Conservation (phyloP, 1,284 basidiomycete genomes). For the Trichosporon sp. region DNA sequence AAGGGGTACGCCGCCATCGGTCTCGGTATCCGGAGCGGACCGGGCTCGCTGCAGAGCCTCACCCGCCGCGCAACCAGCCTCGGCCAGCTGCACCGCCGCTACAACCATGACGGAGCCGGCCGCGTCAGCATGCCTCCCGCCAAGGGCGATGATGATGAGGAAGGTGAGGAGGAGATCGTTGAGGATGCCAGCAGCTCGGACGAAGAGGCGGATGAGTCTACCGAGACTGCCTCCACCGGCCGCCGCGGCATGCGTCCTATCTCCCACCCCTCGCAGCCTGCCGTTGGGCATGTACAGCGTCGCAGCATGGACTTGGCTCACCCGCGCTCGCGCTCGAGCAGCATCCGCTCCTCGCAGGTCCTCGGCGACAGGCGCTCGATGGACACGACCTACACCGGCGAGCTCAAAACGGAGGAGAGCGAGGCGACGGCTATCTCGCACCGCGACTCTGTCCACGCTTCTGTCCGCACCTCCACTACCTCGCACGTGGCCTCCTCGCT, state of each 20-base stretch:
- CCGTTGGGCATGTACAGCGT: slow-evolving; percentile 12
- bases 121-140: slow-evolving; percentile 12
- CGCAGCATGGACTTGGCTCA: slow-evolving; percentile 12
- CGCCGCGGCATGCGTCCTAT: slow-evolving; percentile 26
- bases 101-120: slow-evolving; percentile 41
- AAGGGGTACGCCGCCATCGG: slow-evolving; percentile 29
- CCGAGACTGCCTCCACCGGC: neutral
- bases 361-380: slow-evolving; percentile 15
- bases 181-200: slow-evolving; percentile 40
- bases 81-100: slow-evolving; percentile 45
- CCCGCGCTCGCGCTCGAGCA: slow-evolving; percentile 18
- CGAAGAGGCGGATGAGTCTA: slow-evolving; percentile 40
- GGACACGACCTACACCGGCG: slow-evolving; percentile 19
- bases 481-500: slow-evolving; percentile 12
- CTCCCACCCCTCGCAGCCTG: slow-evolving; percentile 21
- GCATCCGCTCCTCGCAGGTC: slow-evolving; percentile 28
- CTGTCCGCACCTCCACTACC: slow-evolving; percentile 6
- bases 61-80: slow-evolving; percentile 59
- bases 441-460: slow-evolving; percentile 12
- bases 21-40: slow-evolving; percentile 30
- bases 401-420: slow-evolving; percentile 19
- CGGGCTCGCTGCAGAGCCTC: slow-evolving; percentile 59
- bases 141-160: slow-evolving; percentile 30
- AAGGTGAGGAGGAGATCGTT: slow-evolving; percentile 47
- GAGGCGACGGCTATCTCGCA: slow-evolving; percentile 26